A percentile compares a stretch with the other conserved stretches of the same genome.
Conservation (phyloP, 1,139 yeast genomes). For the Meyerozyma smithsonii region DNA sequence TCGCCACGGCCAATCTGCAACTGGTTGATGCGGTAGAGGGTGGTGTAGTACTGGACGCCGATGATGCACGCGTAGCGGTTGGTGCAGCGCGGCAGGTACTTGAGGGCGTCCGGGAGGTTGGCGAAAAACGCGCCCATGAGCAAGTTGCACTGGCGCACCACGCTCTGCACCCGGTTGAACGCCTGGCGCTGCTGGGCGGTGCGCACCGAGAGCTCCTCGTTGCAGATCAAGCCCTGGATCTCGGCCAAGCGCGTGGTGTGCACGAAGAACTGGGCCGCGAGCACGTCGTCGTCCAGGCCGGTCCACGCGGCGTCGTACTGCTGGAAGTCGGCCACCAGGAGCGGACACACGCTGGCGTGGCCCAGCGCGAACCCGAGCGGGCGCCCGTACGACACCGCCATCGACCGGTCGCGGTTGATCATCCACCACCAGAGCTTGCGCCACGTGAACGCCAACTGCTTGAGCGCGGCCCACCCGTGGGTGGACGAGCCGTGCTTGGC, state of each 20-base stretch:
- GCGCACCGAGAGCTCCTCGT: constrained; percentile 4
- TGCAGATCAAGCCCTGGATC: constrained; percentile 9
- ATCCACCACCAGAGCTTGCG: constrained; percentile 14
- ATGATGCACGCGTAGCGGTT: constrained; percentile 9
- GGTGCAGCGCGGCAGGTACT: constrained; percentile 7
- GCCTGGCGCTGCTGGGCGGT: constrained; percentile 2
- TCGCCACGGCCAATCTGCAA: constrained; percentile 6
- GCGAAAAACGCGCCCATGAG: constrained; percentile 10
- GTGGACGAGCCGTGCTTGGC: constrained; percentile 2
- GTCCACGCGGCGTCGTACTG: constrained; percentile 9
- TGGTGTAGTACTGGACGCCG: constrained; percentile 10
- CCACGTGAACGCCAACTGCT: constrained; percentile 10
- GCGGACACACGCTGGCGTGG: constrained; percentile 4
- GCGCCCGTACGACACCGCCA: constrained; percentile 11
- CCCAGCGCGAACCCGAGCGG: constrained; percentile 8
- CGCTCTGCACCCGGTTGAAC: constrained; percentile 7
- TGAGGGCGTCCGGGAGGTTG: constrained; percentile 8
- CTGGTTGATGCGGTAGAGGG: constrained; percentile 12
- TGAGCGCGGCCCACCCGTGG: constrained; percentile 2
- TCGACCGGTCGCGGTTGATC: constrained; percentile 11
- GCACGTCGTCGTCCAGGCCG: constrained; percentile 5
- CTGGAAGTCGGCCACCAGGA: constrained; percentile 8
- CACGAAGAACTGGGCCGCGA: constrained; percentile 9
- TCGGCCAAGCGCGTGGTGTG: constrained; percentile 8
- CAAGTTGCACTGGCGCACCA: constrained; percentile 11